Conservation (phyloP, 257 asterid species). For the Mentha longifolia region DNA sequence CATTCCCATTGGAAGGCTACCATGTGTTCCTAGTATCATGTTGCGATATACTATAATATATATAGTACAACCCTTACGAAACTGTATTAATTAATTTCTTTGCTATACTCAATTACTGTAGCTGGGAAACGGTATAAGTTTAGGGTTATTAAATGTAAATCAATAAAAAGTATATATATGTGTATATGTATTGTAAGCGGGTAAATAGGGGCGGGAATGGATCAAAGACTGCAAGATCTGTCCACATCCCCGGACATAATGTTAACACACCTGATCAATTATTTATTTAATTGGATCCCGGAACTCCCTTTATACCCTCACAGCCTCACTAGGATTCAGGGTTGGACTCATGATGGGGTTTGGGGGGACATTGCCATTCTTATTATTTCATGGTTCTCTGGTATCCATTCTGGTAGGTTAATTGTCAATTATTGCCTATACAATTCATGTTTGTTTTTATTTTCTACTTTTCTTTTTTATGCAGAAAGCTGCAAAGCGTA, state of each 20-base stretch:
- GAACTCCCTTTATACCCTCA: not conserved
- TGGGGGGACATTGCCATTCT: not conserved
- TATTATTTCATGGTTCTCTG: not conserved
- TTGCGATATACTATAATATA: no score
- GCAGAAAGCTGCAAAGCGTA: conserved; percentile 90
- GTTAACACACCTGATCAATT: not conserved
- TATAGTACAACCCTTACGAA: no score
- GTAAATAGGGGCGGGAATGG: not conserved
- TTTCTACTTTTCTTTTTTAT: not conserved
- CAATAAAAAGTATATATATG: not conserved
- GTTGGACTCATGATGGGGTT: not conserved
- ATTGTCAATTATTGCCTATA: conserved; percentile 6
- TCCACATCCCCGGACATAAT: not conserved
- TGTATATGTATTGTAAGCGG: not conserved
- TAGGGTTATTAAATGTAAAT: no score
- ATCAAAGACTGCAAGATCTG: not conserved
- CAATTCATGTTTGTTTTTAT: not conserved
- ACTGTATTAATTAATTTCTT: no score
- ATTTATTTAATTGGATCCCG: not conserved
- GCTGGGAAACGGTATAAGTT: no score
- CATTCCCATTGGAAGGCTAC: no score
- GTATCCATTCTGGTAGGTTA: conserved; percentile 9
- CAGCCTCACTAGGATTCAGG: not conserved
- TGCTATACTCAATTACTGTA: no score
- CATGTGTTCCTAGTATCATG: no score